Percentiles rank a stretch among this genome's conserved stretches.
These are phyloP conservation scores for Stereocaulon alpinum DNA, from an alignment of 495 filamentous ascomycete species.

Conservation along the genomic window DNA sequence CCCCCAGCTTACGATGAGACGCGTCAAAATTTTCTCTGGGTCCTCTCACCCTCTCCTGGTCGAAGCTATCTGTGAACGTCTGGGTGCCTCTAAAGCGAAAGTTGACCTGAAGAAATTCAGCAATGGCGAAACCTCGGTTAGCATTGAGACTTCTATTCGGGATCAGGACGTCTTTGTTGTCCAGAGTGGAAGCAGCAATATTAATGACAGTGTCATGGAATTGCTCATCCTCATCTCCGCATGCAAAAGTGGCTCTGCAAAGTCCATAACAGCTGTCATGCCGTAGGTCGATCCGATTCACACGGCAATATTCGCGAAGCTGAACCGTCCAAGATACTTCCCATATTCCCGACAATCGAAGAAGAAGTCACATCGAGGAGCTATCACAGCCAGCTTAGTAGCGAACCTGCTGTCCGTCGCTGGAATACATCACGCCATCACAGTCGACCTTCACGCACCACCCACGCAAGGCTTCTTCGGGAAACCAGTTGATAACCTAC, in stretches of 20 bases:
- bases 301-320: constrained; percentile 24
- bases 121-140: constrained; percentile 94
- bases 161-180: constrained; percentile 99
- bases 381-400: constrained; percentile 93
- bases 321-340: constrained; percentile 62
- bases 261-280: constrained; percentile 95
- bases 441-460: constrained; percentile 89
- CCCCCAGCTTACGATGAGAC: constrained; percentile 41
- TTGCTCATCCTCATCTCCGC: constrained; percentile 97
- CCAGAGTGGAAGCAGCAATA: constrained; percentile 90
- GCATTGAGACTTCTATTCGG: constrained; percentile 84
- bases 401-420: constrained; percentile 89
- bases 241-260: constrained; percentile 94
- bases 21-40: constrained; percentile 61
- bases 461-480: constrained; percentile 99
- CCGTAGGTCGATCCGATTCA: constrained; percentile 46
- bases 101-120: constrained; percentile 60
- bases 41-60: constrained; percentile 58
- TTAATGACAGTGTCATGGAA: constrained; percentile 99
- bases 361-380: constrained; percentile 94
- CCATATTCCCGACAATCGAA: constrained; percentile 98
- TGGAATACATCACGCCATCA: constrained; percentile 94
- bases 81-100: constrained; percentile 55
- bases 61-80: constrained; percentile 60
- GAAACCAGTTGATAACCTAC: constrained; percentile 93